Evolutionary conservation across 2,329 filamentous ascomycete genomes (phyloP), one percentile per base, ranked within the genome.

Genomic region (Alternaria brassicicola): DNA sequence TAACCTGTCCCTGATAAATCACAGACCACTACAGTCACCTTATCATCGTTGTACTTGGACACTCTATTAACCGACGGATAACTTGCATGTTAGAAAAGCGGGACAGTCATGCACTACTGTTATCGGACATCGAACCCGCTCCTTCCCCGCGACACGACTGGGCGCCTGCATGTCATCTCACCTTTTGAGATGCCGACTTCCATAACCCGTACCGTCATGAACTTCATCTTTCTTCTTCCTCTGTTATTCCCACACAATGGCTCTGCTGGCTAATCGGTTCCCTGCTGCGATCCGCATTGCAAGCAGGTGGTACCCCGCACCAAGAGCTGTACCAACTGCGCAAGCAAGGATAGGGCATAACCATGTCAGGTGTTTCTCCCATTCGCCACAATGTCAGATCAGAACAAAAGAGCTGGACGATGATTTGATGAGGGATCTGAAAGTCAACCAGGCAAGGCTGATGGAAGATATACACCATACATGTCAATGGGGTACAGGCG

Each of bases 391-490:
- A 72, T 73, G 71, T 65, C 70, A 70, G 28, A 71, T 81, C 31
- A 76, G 78, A 12, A 79, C 79, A 5, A 75, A 76, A 26, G 80
- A 82, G 51, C 80, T 88, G 72, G 81, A 81, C 19, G 81, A 85
- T 45, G 73, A 81, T 17, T 78, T 85, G 35, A 75, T 88, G 33
- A 77, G 76, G 36, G 80, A 78, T 26, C 72, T 90, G 51, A 84
- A 83, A 57, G 83, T 89, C 36, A 83, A 89, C 62, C 80, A 84
- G 65, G 78, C 81, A 13, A 82, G 88, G 62, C 72, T 91, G 63
- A 87, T 89, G 79, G 80, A 83, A 25, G 84, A 87, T 58, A 80
- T 91, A 12, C 89, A 91, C 73, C 72, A 85, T 57, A 89, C 87
- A 2, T 89, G 86, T 70, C 81, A 87, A 77, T 91, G 87, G 84